phyloP scores from a whole-genome alignment of 257 asterid species.

The Ilex asprella region DNA sequence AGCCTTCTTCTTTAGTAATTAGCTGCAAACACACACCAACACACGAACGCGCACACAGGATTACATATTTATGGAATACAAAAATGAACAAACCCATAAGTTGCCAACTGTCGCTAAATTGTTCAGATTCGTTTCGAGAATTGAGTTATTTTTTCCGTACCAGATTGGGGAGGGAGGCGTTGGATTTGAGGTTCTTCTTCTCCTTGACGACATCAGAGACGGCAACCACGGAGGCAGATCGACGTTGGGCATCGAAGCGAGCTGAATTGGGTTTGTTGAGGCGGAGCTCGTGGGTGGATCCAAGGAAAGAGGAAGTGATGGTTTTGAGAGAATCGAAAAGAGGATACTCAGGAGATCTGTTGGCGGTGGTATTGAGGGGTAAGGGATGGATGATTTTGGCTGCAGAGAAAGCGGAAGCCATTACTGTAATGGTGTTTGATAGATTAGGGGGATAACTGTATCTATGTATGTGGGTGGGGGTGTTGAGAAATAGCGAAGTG shows the following conservation, averaged over 20 bases:
- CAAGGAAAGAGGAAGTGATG: slow-evolving; percentile 32
- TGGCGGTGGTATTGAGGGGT: slow-evolving; percentile 23
- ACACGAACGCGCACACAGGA: neutral
- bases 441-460: neutral
- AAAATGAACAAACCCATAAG: no score
- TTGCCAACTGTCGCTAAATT: no score
- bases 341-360: slow-evolving; percentile 60
- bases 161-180: slow-evolving; percentile 37
- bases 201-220: slow-evolving; percentile 71
- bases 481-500: neutral
- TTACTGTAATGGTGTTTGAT: neutral
- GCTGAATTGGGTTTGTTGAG: slow-evolving; percentile 20
- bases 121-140: no score
- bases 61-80: no score
- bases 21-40: slow-evolving; percentile 29
- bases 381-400: slow-evolving; percentile 48
- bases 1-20: slow-evolving; percentile 82
- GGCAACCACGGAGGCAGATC: slow-evolving; percentile 43
- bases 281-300: slow-evolving; percentile 37
- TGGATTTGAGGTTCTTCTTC: slow-evolving; percentile 57
- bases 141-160: slow-evolving; percentile 17
- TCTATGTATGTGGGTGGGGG: neutral
- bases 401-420: slow-evolving; percentile 58
- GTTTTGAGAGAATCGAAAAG: slow-evolving; percentile 22
- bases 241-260: slow-evolving; percentile 19